A percentile compares a stretch with the other conserved stretches of the same genome.
These are phyloP conservation scores for Neonectria coccinea DNA, from an alignment of 2,329 filamentous ascomycete genomes.

Conservation along the genomic window DNA sequence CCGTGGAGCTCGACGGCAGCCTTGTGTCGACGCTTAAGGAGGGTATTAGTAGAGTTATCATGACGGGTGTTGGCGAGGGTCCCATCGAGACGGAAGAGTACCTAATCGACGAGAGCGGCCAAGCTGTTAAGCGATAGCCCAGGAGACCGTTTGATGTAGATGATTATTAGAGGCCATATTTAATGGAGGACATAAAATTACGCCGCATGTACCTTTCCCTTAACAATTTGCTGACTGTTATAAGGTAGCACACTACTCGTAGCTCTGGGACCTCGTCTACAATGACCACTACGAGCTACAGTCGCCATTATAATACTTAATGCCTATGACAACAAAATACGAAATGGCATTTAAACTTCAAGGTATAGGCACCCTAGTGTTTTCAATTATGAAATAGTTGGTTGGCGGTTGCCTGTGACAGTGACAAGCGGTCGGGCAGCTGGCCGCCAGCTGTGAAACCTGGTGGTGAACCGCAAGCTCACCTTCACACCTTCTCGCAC, in stretches of 20 bases:
- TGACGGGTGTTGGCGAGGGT: constrained; percentile 91
- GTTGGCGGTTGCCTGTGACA: background rate
- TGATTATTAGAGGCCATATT: background rate
- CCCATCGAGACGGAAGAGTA: constrained; percentile 83
- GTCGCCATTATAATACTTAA: background rate
- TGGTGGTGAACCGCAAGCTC: background rate
- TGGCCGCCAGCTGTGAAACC: constrained; percentile 7
- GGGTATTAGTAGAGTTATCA: constrained; percentile 89
- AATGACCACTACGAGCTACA: background rate
- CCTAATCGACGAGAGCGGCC: constrained; percentile 76
- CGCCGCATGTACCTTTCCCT: no score
- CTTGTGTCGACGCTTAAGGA: constrained; percentile 75
- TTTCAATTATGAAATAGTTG: background rate
- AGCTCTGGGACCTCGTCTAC: background rate
- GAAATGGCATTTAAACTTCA: background rate
- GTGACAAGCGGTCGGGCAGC: constrained; percentile 1
- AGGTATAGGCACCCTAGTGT: background rate
- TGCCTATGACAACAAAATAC: background rate
- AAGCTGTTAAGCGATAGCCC: constrained; percentile 53
- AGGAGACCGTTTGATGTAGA: background rate
- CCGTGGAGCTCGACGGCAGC: constrained; percentile 72
- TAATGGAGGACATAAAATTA: background rate
- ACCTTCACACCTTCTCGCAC: constrained; percentile 6
- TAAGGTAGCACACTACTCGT: background rate
- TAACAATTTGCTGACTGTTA: no score